Percentiles rank a stretch among this genome's conserved stretches.
phyloP scores from a whole-genome alignment of 495 filamentous ascomycete species.

The Aspergillus homomorphus region DNA sequence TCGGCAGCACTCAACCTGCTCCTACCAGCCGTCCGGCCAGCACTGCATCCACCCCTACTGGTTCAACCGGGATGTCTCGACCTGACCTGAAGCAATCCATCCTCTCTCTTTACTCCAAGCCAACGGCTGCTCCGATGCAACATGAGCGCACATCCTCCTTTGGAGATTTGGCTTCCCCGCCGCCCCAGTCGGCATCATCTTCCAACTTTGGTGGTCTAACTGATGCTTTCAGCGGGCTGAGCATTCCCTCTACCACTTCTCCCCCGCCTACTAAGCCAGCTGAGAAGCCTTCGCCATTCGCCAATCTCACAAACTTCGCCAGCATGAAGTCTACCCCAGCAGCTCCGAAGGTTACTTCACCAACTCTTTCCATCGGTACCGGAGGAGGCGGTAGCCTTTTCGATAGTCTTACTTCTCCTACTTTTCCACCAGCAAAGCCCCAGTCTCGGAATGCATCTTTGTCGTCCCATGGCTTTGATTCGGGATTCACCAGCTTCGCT shows the following conservation, averaged over 20 bases:
- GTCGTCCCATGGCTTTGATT: slow-evolving; percentile 52
- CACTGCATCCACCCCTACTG: slow-evolving; percentile 58
- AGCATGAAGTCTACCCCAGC: slow-evolving; percentile 53
- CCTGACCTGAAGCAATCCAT: slow-evolving; percentile 98
- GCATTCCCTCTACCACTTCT: slow-evolving; percentile 61
- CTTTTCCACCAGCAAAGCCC: slow-evolving; percentile 44
- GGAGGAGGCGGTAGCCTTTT: slow-evolving; percentile 78
- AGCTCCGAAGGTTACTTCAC: slow-evolving; percentile 51
- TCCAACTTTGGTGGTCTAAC: slow-evolving; percentile 70
- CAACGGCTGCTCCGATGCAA: slow-evolving; percentile 56
- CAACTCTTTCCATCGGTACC: slow-evolving; percentile 52
- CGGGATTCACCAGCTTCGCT: slow-evolving; percentile 47
- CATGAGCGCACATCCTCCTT: slow-evolving; percentile 62
- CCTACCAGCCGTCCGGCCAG: slow-evolving; percentile 68
- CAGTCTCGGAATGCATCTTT: slow-evolving; percentile 41
- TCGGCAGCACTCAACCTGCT: slow-evolving; percentile 65
- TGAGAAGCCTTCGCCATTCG: slow-evolving; percentile 67
- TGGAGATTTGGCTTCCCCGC: slow-evolving; percentile 63
- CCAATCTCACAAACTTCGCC: slow-evolving; percentile 62
- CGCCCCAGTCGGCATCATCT: slow-evolving; percentile 41
- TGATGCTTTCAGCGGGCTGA: slow-evolving; percentile 84
- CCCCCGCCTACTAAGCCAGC: slow-evolving; percentile 49
- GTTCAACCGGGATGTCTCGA: slow-evolving; percentile 62
- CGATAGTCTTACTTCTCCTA: slow-evolving; percentile 61
- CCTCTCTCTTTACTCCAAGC: slow-evolving; percentile 87